Percentiles rank a stretch among this genome's conserved stretches.
Evolutionary conservation across 768 basidiomycete genomes (phyloP).

Genomic region (Antrodiella citrinella): DNA sequence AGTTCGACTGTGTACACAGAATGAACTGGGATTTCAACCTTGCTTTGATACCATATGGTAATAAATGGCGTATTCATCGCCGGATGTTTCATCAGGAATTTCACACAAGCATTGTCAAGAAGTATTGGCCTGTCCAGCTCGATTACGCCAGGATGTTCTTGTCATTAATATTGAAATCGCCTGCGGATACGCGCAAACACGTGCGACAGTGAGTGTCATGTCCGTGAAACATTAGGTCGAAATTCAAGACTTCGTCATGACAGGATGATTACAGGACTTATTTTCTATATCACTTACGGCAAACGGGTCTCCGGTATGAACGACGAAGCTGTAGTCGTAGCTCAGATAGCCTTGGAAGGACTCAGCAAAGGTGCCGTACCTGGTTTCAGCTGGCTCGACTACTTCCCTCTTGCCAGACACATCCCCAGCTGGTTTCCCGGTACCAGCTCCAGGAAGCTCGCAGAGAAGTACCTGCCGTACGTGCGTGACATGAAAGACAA

Average conservation of each 20-base stretch:
- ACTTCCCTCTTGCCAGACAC: conserved; percentile 1
- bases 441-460: background rate
- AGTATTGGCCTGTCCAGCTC: background rate
- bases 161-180: background rate
- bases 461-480: background rate
- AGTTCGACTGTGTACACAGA: background rate
- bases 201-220: background rate
- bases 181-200: conserved; percentile 3
- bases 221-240: too few relatives aligned
- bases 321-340: background rate
- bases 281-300: conserved; percentile 6
- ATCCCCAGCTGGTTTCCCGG: conserved; percentile 5
- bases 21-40: conserved; percentile 1
- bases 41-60: conserved; percentile 4
- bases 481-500: conserved; percentile 1
- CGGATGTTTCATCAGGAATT: conserved; percentile 7
- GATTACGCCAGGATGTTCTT: conserved; percentile 2
- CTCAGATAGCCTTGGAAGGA: background rate
- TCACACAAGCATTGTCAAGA: background rate
- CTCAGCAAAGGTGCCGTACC: background rate
- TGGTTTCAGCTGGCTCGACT: conserved; percentile 3
- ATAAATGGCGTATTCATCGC: conserved; percentile 2
- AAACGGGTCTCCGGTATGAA: conserved; percentile 1
- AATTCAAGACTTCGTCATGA: background rate
- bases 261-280: background rate